Conservation (phyloP, 2,329 filamentous ascomycete genomes). For the Thelonectria discophora region DNA sequence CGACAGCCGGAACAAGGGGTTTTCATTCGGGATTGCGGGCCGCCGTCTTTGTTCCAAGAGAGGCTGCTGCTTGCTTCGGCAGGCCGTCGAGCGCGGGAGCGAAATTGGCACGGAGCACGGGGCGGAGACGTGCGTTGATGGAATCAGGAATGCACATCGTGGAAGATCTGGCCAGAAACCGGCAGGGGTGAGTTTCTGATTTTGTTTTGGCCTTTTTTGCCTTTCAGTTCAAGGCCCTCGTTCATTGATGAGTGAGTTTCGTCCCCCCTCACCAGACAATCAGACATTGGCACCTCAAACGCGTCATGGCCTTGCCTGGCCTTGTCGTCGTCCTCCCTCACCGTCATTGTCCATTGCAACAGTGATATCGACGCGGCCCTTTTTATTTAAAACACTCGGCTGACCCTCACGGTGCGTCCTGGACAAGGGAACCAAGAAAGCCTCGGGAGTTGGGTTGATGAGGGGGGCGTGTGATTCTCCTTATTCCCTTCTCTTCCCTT, state of each 20-base stretch:
- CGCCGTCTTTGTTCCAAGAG: constrained; percentile 29
- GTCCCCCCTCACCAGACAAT: too few relatives aligned
- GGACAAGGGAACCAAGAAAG: neutral
- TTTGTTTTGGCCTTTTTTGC: neutral
- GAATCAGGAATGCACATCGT: constrained; percentile 23
- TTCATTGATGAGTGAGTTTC: too few relatives aligned
- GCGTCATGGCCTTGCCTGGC: neutral
- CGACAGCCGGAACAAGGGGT: constrained; percentile 3
- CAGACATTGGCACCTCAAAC: neutral
- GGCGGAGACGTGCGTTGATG: constrained; percentile 12
- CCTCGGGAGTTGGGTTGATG: neutral
- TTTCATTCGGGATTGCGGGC: constrained; percentile 32
- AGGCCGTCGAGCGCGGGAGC: constrained; percentile 24
- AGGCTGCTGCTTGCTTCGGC: too few relatives aligned
- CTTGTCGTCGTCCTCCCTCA: too few relatives aligned
- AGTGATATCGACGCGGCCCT: neutral
- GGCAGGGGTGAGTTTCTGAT: constrained; percentile 3
- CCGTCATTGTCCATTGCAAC: too few relatives aligned
- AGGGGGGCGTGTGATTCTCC: too few relatives aligned
- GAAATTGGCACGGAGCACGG: constrained; percentile 37
- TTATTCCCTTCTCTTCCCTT: too few relatives aligned
- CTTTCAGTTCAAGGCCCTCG: too few relatives aligned
- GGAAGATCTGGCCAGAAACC: constrained; percentile 2
- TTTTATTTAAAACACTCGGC: neutral
- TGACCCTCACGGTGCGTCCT: neutral